phyloP scores from a whole-genome alignment of 2,329 filamentous ascomycete species.

The Pezizomycotina sp. region DNA sequence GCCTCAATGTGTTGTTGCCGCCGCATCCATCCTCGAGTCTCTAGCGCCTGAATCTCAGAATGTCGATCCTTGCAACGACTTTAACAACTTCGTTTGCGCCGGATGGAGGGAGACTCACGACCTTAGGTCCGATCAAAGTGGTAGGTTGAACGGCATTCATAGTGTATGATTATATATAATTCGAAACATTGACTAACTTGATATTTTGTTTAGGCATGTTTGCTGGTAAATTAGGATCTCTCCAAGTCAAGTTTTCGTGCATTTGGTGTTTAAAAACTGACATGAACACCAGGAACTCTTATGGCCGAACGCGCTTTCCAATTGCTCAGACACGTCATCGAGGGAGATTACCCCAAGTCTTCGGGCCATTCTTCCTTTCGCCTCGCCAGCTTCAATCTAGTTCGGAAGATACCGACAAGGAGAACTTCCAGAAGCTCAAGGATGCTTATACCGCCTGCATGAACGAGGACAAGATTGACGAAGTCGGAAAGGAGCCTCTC shows the following conservation, averaged over 20 bases:
- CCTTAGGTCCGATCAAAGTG: slow-evolving; percentile 46
- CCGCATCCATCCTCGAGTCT: slow-evolving; percentile 45
- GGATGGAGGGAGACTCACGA: slow-evolving; percentile 50
- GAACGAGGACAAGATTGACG: slow-evolving; percentile 41
- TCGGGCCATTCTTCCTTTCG: slow-evolving; percentile 37
- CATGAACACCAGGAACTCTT: slow-evolving; percentile 41
- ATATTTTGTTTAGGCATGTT: background rate
- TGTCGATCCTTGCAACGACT: slow-evolving; percentile 52
- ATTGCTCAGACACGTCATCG: slow-evolving; percentile 45
- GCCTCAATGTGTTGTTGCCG: slow-evolving; percentile 46
- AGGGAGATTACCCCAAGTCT: slow-evolving; percentile 37
- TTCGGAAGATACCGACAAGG: slow-evolving; percentile 39
- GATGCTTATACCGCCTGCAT: slow-evolving; percentile 49
- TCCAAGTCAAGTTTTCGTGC: too few species aligned
- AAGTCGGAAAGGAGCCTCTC: slow-evolving; percentile 41
- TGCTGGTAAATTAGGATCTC: background rate
- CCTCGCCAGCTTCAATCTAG: slow-evolving; percentile 32
- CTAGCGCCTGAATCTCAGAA: slow-evolving; percentile 44
- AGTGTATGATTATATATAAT: background rate
- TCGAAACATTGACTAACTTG: background rate
- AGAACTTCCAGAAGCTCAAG: slow-evolving; percentile 52
- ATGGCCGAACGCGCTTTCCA: slow-evolving; percentile 45
- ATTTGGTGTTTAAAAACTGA: too few species aligned
- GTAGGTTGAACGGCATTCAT: slow-evolving; percentile 35
- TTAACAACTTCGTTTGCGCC: slow-evolving; percentile 50